Percentiles rank a stretch among this genome's conserved stretches.
Evolutionary conservation across 352 stramenopile genomes (phyloP).

Genomic region (Phytophthora pseudosyringae): DNA sequence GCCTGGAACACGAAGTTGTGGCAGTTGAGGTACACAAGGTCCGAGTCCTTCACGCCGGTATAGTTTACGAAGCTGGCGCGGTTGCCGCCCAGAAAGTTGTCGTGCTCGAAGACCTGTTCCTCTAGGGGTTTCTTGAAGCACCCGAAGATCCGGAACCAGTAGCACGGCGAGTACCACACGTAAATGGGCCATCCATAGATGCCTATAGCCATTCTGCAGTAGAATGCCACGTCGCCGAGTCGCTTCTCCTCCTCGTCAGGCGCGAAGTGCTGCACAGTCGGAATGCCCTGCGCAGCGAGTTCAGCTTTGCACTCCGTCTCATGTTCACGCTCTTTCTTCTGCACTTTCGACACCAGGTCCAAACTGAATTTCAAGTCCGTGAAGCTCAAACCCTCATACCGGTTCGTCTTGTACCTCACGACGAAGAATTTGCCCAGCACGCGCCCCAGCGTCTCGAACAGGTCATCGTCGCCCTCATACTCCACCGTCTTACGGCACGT

Average conservation of each 20-base stretch:
- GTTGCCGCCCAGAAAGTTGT: constrained; percentile 67
- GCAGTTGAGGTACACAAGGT: constrained; percentile 82
- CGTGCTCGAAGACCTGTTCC: constrained; percentile 65
- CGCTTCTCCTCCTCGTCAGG: constrained; percentile 48
- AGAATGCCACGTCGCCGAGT: constrained; percentile 65
- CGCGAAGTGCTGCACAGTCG: constrained; percentile 43
- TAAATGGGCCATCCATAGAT: constrained; percentile 87
- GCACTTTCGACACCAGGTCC: constrained; percentile 63
- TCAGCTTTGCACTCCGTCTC: constrained; percentile 35
- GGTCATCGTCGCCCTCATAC: constrained; percentile 60
- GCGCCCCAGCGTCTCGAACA: constrained; percentile 70
- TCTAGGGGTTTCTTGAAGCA: constrained; percentile 55
- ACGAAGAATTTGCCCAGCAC: constrained; percentile 81
- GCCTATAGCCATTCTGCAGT: constrained; percentile 69
- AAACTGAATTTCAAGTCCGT: constrained; percentile 79
- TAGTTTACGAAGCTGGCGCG: constrained; percentile 75
- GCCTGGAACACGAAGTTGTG: constrained; percentile 82
- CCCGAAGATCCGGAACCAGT: constrained; percentile 71
- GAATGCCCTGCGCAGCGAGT: constrained; percentile 32
- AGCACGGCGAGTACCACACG: constrained; percentile 76
- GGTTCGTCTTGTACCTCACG: constrained; percentile 67
- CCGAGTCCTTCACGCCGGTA: constrained; percentile 60
- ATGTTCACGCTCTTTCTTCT: constrained; percentile 56
- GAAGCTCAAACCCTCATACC: constrained; percentile 73
- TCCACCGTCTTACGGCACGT: constrained; percentile 51